Evolutionary conservation across 1,139 yeast genomes (phyloP), one percentile per base, ranked within the genome.

Genomic region (Suzukiozyma palmioleophila): DNA sequence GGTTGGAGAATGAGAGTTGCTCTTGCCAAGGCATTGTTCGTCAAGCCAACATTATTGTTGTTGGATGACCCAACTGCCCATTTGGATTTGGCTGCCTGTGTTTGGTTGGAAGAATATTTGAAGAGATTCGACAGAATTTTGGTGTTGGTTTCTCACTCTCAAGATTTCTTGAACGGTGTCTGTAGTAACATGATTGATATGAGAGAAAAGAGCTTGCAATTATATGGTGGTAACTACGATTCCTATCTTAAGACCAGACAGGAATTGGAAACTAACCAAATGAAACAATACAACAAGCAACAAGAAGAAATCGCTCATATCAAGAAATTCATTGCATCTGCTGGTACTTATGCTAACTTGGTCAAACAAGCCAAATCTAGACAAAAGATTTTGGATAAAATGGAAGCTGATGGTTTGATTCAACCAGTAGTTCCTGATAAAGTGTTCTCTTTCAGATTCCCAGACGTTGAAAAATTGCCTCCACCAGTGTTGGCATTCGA

Each of bases 61-160:
- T 77, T 87, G 62, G 99, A 92, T 74, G 98, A 92, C 66, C 99
- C 99, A 57, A 94, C 99, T 53, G 98, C 98, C 47, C 98, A 92
- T 71, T 86, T 92, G 79, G 99, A 92, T 75, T 79, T 94, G 63
- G 97, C 92, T 66, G 98, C 98, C 45, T 92, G 97, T 84, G 98
- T 94, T 59, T 92, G 98, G 98, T 79, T 92, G 66, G 99, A 92
- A 78, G 97, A 90, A 72, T 92, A 92, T 69, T 79, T 92, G 60
- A 90, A 89, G 76, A 77, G 90, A 64, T 92, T 84, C 65, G 97
- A 90, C 67, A 81, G 95, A 65, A 90, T 89, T 48, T 79, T 94
- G 66, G 92, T 92, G 39, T 76, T 92, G 52, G 97, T 92, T 47
- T 92, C 98, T 25, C 99, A 92, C 73, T 92, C 98, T 38, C 96